Evolutionary conservation across 2,329 filamentous ascomycete genomes (phyloP).

Genomic region (Cladosporium austrohemisphaericum): DNA sequence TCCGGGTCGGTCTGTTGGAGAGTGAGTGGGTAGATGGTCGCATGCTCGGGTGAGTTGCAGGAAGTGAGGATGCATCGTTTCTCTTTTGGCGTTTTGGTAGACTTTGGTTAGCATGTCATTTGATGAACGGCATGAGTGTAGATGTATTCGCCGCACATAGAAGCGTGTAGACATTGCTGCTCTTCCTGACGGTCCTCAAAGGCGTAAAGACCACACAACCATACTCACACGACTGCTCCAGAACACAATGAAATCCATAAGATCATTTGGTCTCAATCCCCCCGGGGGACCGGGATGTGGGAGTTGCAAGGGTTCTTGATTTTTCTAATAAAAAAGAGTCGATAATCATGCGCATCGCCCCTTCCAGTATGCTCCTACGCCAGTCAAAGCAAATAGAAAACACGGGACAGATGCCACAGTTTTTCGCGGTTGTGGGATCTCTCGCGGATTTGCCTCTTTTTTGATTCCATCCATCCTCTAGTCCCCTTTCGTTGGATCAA

Average conservation of each 20-base stretch:
- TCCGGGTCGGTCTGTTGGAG: too few relatives aligned
- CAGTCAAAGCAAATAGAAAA: slow-evolving; percentile 12
- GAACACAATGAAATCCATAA: neutral
- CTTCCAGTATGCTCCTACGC: slow-evolving; percentile 14
- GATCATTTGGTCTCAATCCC: slow-evolving; percentile 9
- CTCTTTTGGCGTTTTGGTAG: too few relatives aligned
- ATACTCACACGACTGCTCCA: too few relatives aligned
- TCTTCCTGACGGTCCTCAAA: too few relatives aligned
- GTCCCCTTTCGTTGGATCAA: slow-evolving; percentile 6
- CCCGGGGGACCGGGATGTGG: slow-evolving; percentile 8
- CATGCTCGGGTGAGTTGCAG: too few relatives aligned
- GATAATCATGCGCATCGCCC: slow-evolving; percentile 15
- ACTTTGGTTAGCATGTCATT: too few relatives aligned
- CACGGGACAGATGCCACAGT: neutral
- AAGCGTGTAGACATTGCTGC: too few relatives aligned
- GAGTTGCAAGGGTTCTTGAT: slow-evolving; percentile 11
- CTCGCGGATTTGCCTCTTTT: slow-evolving; percentile 8
- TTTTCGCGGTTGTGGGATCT: neutral
- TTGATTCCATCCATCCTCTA: neutral
- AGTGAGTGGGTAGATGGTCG: too few relatives aligned
- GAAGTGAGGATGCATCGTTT: too few relatives aligned
- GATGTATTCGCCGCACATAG: too few relatives aligned
- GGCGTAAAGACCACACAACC: too few relatives aligned
- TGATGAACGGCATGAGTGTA: too few relatives aligned
- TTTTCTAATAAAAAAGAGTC: slow-evolving; percentile 15